Base-by-base conservation (phyloP, 192 early-diverging fungal genomes). In the Umbelopsis vinacea region DNA sequence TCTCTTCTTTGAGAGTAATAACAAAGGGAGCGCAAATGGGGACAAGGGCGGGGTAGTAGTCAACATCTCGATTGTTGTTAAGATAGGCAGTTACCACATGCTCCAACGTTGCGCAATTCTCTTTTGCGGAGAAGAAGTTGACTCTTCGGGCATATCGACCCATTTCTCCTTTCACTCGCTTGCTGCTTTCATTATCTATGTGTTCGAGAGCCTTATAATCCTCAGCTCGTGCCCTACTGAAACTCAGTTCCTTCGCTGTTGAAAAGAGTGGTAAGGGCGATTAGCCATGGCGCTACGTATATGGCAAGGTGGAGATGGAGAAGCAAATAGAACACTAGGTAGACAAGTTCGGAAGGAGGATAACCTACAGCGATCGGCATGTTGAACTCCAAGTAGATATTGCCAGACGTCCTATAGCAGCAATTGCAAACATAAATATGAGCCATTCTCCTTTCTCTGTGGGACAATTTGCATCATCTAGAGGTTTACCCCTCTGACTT, bases 1-100 rank as follows among this genome's bases (percentile, higher is more conserved):
- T 83, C 74, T 96, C 95, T 47, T 85, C 76, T 53, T 88, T 82
- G 74, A 94, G 77, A 7, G 89, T 86, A 57, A 88, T 89, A 40
- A 93, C 87, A 77, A 97, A 94, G 21, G 96, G 94, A 2, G 91
- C 93, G 69, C 93, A 93, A 22, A 96, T 67, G 29, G 89, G 83
- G 24, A 96, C 87, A 75, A 96, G 74, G 38, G 85, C 86, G 2
- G 94, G 87, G 38, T 85, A 82, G 73, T 96, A 96, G 66, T 95
- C 93, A 70, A 88, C 83, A 26, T 87, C 81, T 60, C 89, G 88
- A 74, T 93, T 88, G 75, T 89, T 83, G 82, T 91, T 92, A 76
- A 96, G 82, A 77, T 94, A 95, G 21, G 93, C 89, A 37, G 87
- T 90, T 63, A 97, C 90, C n/a, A 97, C 91, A 46, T 92, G 89